A percentile compares a stretch with the other conserved stretches of the same genome.
Evolutionary conservation across 2,329 filamentous ascomycete species (phyloP).

Genomic region (Amylocarpus encephaloides): DNA sequence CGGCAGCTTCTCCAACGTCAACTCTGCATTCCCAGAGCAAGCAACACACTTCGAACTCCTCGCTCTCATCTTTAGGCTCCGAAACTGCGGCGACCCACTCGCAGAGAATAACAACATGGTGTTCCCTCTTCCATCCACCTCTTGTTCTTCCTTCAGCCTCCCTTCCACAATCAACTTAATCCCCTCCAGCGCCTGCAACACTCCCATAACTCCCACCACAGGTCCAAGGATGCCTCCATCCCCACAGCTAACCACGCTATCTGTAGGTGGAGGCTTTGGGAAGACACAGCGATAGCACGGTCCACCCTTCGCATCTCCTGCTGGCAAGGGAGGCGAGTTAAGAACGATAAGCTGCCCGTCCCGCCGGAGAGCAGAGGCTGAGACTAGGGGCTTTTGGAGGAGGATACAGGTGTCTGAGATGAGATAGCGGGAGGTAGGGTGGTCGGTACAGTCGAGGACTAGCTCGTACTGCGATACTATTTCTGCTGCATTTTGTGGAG

Average conservation of each 20-base stretch:
- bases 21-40: conserved; percentile 58
- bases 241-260: conserved; percentile 77
- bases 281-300: conserved; percentile 96
- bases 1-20: conserved; percentile 57
- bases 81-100: conserved; percentile 52
- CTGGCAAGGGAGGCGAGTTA: conserved; percentile 66
- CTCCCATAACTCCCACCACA: conserved; percentile 88
- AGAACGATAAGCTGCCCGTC: conserved; percentile 88
- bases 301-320: conserved; percentile 53
- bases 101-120: conserved; percentile 45
- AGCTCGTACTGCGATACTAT: conserved; percentile 70
- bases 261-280: conserved; percentile 76
- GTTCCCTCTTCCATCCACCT: conserved; percentile 17
- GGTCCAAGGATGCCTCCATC: conserved; percentile 91
- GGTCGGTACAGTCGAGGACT: conserved; percentile 92
- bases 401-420: conserved; percentile 87
- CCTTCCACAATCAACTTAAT: conserved; percentile 66
- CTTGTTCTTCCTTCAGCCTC: conserved; percentile 13
- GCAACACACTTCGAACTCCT: conserved; percentile 66
- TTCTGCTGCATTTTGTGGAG: conserved; percentile 57
- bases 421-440: conserved; percentile 83
- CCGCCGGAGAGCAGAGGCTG: conserved; percentile 79
- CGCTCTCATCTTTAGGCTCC: conserved; percentile 67
- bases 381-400: conserved; percentile 71
- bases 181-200: conserved; percentile 82